phyloP scores from a whole-genome alignment of 371 early-diverging fungal genomes.

The Mucor mucedo region DNA sequence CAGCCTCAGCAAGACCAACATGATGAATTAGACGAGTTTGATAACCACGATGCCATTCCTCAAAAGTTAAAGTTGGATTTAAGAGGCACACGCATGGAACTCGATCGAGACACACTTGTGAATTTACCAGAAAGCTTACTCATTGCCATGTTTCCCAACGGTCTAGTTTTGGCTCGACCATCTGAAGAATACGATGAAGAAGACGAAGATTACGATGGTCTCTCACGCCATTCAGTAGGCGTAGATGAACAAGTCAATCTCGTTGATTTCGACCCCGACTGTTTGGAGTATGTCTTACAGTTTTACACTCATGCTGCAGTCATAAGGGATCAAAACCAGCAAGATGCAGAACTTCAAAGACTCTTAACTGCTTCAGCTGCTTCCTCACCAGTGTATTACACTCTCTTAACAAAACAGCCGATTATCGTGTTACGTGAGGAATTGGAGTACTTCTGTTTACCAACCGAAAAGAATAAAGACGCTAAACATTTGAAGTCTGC shows the following conservation, averaged over 20 bases:
- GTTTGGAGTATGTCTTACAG: slow-evolving; percentile 64
- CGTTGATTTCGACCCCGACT: slow-evolving; percentile 71
- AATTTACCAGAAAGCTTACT: slow-evolving; percentile 79
- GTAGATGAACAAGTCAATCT: slow-evolving; percentile 60
- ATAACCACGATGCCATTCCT: slow-evolving; percentile 57
- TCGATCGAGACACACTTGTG: slow-evolving; percentile 75
- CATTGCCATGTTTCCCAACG: slow-evolving; percentile 86
- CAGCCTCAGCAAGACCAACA: slow-evolving; percentile 11
- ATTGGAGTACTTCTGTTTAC: slow-evolving; percentile 65
- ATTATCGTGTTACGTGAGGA: slow-evolving; percentile 70
- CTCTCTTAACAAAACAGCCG: slow-evolving; percentile 72
- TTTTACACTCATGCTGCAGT: slow-evolving; percentile 51
- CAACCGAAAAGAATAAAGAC: slow-evolving; percentile 36
- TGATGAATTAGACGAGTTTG: slow-evolving; percentile 41
- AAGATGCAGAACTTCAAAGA: slow-evolving; percentile 29
- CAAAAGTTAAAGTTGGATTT: slow-evolving; percentile 69
- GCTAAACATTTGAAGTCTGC: slow-evolving; percentile 60
- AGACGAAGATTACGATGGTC: slow-evolving; percentile 52
- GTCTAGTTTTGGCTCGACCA: slow-evolving; percentile 63
- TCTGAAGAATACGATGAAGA: slow-evolving; percentile 47
- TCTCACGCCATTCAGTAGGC: slow-evolving; percentile 57
- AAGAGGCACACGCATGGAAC: slow-evolving; percentile 72
- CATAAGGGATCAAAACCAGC: slow-evolving; percentile 28
- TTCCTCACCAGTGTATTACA: slow-evolving; percentile 52
- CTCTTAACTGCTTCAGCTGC: slow-evolving; percentile 28